phyloP scores from a whole-genome alignment of 2,329 filamentous ascomycete genomes.

The Balansia obtecta region DNA sequence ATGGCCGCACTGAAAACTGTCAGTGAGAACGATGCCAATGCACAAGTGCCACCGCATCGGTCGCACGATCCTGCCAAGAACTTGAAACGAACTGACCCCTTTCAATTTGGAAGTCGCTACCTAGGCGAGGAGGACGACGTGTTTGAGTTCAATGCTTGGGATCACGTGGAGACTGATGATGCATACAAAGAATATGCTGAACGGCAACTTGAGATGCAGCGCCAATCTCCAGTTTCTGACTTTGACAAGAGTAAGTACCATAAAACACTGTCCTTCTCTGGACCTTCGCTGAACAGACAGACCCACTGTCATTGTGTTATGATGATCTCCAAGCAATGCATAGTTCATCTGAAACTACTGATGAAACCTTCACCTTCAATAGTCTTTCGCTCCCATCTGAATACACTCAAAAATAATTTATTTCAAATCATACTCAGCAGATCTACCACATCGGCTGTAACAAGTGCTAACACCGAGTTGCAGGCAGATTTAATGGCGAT shows the following conservation, averaged over 20 bases:
- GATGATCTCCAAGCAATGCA: slow-evolving; percentile 48
- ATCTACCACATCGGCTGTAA: background rate
- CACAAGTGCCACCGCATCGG: slow-evolving; percentile 42
- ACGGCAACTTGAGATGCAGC: slow-evolving; percentile 73
- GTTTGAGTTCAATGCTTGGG: slow-evolving; percentile 98
- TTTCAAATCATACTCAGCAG: background rate
- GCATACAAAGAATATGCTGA: slow-evolving; percentile 78
- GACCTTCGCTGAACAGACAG: background rate
- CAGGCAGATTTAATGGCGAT: slow-evolving; percentile 73
- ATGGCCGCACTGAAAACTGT: slow-evolving; percentile 15
- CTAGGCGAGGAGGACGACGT: slow-evolving; percentile 78
- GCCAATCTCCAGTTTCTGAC: slow-evolving; percentile 75
- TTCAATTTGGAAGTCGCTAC: slow-evolving; percentile 85
- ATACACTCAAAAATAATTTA: slow-evolving; percentile 8
- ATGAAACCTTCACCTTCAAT: slow-evolving; percentile 39
- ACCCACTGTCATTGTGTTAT: slow-evolving; percentile 25
- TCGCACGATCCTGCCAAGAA: slow-evolving; percentile 63
- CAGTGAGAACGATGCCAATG: background rate
- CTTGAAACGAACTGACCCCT: slow-evolving; percentile 80
- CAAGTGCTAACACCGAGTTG: slow-evolving; percentile 25
- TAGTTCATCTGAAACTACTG: slow-evolving; percentile 61
- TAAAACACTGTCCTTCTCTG: background rate
- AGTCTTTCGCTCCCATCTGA: slow-evolving; percentile 69
- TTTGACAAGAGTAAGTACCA: slow-evolving; percentile 67
- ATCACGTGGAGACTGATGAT: slow-evolving; percentile 89